Evolutionary conservation across 768 basidiomycete genomes (phyloP).

Genomic region (Coprinopsis cinerea): DNA sequence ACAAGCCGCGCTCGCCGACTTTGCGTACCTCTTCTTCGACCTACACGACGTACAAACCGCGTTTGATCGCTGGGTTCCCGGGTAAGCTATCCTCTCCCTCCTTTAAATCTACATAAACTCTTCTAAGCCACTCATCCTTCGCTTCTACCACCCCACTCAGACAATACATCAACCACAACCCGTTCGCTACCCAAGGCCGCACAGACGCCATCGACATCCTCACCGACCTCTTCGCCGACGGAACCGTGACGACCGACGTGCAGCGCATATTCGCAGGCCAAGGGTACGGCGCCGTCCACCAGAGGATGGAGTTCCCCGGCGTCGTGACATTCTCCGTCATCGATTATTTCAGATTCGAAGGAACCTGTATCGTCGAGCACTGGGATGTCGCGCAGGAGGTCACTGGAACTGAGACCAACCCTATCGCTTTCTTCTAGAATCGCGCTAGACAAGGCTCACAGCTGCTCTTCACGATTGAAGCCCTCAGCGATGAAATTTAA

Average conservation of each 20-base stretch:
- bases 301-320: neutral
- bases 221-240: neutral
- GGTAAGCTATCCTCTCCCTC: neutral
- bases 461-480: too few relatives aligned
- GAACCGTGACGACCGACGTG: neutral
- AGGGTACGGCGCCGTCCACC: conserved; percentile 4
- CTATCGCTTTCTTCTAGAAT: conserved; percentile 7
- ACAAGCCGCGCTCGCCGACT: conserved; percentile 4
- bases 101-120: neutral
- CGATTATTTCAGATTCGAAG: conserved; percentile 8
- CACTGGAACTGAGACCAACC: conserved; percentile 3
- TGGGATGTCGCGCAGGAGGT: conserved; percentile 8
- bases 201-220: conserved; percentile 1
- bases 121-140: neutral
- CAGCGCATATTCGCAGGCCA: conserved; percentile 1
- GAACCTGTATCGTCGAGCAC: conserved; percentile 8
- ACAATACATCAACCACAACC: conserved; percentile 8
- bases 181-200: conserved; percentile 4
- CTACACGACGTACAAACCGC: neutral
- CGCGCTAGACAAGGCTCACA: too few relatives aligned
- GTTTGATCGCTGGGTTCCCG: conserved; percentile 7
- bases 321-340: neutral
- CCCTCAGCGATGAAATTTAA: too few relatives aligned
- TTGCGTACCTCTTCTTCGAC: conserved; percentile 4
- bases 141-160: too few relatives aligned